Evolutionary conservation across 2,329 filamentous ascomycete species (phyloP), one percentile per base, ranked within the genome.

Genomic region (Lecanicillium sp.): DNA sequence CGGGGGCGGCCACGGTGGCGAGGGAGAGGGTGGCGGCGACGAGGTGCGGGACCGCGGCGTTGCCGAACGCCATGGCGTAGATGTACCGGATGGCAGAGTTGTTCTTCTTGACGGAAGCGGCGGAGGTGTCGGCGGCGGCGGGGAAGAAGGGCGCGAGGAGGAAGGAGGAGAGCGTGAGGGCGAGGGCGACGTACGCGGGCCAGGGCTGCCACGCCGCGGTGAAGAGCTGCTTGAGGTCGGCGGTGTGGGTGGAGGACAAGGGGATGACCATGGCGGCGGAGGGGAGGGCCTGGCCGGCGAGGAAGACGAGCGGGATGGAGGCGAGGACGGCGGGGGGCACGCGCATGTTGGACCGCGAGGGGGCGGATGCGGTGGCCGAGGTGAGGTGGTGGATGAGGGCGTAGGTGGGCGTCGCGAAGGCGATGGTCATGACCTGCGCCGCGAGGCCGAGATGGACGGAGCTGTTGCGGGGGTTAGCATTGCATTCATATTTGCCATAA

Each of bases 141-240:
- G 42, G 15, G 17, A 40, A 27, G 37, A 40, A 12, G 36, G 36
- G 3, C 21, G 27, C 20, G 26, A 48, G 12, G 38, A 48, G 23
- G 6, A 30, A 14, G 33, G 53, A 32, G 2, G 46, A 49, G 8
- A 43, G 10, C 12, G 42, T 32, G 5, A 56, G 50, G 4, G 52
- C 43, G 8, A 48, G 36, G 15, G 51, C 48, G 19, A 54, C 51
- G 39, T 55, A 56, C 11, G 48, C 52, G 19, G 54, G 55, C 55
- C 54, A 56, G 2, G 54, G 52, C 49, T 57, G 55, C 54, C 54
- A 57, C 42, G 51, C 9, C 23, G 54, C 54, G 14, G 52, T 52
- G 32, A 53, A 26, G 19, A 54, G 40, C 27, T 57, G 54, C 54
- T 57, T 57, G 17, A 51, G 19, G 33, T 53, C 52, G 23, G 37